Percentiles rank a stretch among this genome's conserved stretches.
Conservation (phyloP, 768 basidiomycete genomes). For the Daedaleopsis nitida region DNA sequence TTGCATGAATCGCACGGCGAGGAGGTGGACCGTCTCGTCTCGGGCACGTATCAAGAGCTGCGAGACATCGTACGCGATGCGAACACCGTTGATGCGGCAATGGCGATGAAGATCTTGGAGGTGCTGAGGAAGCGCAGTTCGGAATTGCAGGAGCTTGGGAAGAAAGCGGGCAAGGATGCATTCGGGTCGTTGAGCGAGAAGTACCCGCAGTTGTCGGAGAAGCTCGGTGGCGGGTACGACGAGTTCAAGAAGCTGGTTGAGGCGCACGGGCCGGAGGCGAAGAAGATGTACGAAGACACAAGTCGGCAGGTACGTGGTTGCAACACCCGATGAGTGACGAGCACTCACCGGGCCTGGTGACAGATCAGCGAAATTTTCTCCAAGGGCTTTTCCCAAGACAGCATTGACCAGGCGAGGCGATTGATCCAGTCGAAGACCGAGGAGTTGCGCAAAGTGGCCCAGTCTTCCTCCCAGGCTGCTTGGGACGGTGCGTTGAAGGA, state of each 20-base stretch:
- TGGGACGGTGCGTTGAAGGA: conserved; percentile 29
- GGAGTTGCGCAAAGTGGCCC: conserved; percentile 29
- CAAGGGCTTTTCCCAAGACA: conserved; percentile 31
- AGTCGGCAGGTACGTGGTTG: conserved; percentile 15
- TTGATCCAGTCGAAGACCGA: conserved; percentile 30
- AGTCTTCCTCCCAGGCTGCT: conserved; percentile 27
- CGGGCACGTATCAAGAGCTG: conserved; percentile 40
- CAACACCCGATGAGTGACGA: not conserved
- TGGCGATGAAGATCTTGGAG: conserved; percentile 30
- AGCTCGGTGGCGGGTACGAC: conserved; percentile 32
- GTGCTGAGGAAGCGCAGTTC: conserved; percentile 28
- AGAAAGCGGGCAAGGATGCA: conserved; percentile 32
- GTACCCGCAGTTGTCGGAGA: conserved; percentile 33
- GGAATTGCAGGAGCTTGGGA: conserved; percentile 33
- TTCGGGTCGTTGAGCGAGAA: conserved; percentile 28
- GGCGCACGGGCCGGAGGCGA: conserved; percentile 32
- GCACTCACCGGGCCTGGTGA: not conserved
- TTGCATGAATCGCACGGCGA: conserved; percentile 40
- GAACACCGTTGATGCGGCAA: conserved; percentile 26
- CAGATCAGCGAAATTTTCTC: conserved; percentile 31
- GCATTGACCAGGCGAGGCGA: conserved; percentile 24
- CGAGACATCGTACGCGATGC: conserved; percentile 26
- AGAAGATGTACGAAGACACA: conserved; percentile 33
- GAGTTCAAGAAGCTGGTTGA: conserved; percentile 31
- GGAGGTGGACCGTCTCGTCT: conserved; percentile 41